Conservation (phyloP, 805 yeast genomes). For the Candida germanica region DNA sequence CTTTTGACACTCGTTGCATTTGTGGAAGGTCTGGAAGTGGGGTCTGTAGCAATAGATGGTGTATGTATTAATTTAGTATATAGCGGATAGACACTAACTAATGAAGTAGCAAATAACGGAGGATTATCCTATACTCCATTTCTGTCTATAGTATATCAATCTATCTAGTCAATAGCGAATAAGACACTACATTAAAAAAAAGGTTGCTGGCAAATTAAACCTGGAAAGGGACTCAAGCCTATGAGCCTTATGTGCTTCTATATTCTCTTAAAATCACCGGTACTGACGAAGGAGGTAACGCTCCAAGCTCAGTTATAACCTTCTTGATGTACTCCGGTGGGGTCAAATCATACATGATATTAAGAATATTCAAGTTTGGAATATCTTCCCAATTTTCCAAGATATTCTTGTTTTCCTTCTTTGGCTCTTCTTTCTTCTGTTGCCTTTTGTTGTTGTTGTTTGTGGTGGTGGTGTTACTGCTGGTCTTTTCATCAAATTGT, state of each 20-base stretch:
- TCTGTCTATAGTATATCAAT: too few species aligned
- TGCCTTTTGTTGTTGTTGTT: constrained; percentile 4
- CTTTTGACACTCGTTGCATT: too few species aligned
- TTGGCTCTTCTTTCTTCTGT: constrained; percentile 18
- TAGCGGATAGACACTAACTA: too few species aligned
- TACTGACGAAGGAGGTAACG: constrained; percentile 96
- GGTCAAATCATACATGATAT: constrained; percentile 88
- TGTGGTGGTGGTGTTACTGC: neutral
- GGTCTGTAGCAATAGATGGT: too few species aligned
- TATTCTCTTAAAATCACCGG: constrained; percentile 96
- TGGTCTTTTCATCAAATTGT: constrained; percentile 33
- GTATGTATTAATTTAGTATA: too few species aligned
- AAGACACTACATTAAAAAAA: too few species aligned
- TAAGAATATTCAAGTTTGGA: constrained; percentile 68
- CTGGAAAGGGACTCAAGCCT: too few species aligned
- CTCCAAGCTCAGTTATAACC: constrained; percentile 93
- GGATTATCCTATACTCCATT: too few species aligned
- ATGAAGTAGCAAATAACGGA: too few species aligned
- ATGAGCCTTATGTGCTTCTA: constrained; percentile 45
- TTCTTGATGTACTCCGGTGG: constrained; percentile 93
- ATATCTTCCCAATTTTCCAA: constrained; percentile 61
- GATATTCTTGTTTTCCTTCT: constrained; percentile 31
- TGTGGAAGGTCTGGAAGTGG: too few species aligned
- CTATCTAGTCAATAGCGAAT: too few species aligned
- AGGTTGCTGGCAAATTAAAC: neutral